A percentile compares a stretch with the other conserved stretches of the same genome.
Evolutionary conservation across 129 eudicot genomes (phyloP).

Genomic region (Lactuca sativa): DNA sequence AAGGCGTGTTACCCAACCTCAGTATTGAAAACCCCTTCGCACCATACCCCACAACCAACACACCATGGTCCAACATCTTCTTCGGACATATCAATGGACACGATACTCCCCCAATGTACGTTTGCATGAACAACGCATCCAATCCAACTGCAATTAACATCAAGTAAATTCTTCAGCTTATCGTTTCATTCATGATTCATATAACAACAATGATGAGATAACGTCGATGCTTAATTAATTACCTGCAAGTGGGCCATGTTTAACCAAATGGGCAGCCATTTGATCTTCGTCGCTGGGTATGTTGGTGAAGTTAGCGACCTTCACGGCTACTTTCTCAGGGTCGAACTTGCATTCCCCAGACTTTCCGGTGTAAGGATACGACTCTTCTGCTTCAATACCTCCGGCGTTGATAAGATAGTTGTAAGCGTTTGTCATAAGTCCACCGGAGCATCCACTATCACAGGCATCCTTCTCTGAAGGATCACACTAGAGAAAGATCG

Average conservation of each 20-base stretch:
- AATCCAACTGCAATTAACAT: constrained; percentile 53
- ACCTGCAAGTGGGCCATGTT: constrained; percentile 92
- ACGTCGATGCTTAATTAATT: neutral
- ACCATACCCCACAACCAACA: constrained; percentile 82
- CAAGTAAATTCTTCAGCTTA: neutral
- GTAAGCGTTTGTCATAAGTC: constrained; percentile 89
- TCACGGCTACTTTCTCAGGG: constrained; percentile 55
- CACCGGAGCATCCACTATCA: constrained; percentile 74
- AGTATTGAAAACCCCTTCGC: constrained; percentile 76
- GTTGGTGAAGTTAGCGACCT: constrained; percentile 60
- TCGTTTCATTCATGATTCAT: no score
- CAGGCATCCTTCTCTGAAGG: constrained; percentile 52
- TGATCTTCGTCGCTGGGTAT: constrained; percentile 72
- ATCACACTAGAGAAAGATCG: constrained; percentile 54
- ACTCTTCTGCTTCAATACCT: constrained; percentile 58
- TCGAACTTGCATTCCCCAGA: constrained; percentile 66
- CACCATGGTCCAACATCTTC: constrained; percentile 76
- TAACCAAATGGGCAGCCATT: constrained; percentile 75
- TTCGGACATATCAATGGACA: constrained; percentile 85
- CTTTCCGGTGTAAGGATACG: constrained; percentile 76
- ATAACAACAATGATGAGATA: neutral
- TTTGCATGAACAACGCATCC: constrained; percentile 91
- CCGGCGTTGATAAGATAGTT: constrained; percentile 69
- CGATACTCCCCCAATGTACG: constrained; percentile 91
- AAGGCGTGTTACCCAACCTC: constrained; percentile 68